Evolutionary conservation across 306 rosid genomes (phyloP).

Genomic region (Cicer bijugum): DNA sequence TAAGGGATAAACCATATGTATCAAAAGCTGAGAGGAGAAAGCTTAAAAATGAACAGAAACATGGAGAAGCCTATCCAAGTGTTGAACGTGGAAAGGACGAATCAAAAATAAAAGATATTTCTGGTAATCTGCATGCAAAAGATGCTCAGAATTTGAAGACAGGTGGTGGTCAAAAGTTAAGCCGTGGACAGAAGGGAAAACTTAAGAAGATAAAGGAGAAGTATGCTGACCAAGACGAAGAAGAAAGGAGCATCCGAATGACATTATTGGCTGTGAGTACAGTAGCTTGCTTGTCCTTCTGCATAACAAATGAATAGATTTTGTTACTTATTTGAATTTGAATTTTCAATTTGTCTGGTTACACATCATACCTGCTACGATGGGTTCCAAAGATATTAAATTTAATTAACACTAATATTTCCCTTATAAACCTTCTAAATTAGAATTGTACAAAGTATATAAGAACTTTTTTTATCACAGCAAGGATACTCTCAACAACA

Average conservation of each 20-base stretch:
- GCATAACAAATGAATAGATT: neutral
- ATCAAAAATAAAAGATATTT: conserved; percentile 48
- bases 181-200: conserved; percentile 90
- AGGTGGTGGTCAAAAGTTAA: conserved; percentile 63
- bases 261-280: conserved; percentile 94
- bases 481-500: conserved; percentile 24
- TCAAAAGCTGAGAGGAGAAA: conserved; percentile 96
- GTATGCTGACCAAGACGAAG: conserved; percentile 97
- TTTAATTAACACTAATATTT: conserved; percentile 15
- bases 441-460: conserved; percentile 14
- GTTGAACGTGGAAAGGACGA: conserved; percentile 55
- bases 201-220: conserved; percentile 94
- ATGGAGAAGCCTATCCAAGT: conserved; percentile 51
- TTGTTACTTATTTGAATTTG: conserved; percentile 6
- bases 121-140: conserved; percentile 53
- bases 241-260: conserved; percentile 94
- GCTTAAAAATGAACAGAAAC: conserved; percentile 76
- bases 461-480: neutral
- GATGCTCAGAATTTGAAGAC: conserved; percentile 60
- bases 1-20: conserved; percentile 78
- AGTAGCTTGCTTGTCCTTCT: conserved; percentile 32
- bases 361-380: conserved; percentile 1
- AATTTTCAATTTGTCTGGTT: conserved; percentile 20
- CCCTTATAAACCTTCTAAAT: conserved; percentile 17
- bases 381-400: conserved; percentile 24